Evolutionary conservation across 2,329 filamentous ascomycete genomes (phyloP), one percentile per base, ranked within the genome.

Genomic region (Penicillium sp.): DNA sequence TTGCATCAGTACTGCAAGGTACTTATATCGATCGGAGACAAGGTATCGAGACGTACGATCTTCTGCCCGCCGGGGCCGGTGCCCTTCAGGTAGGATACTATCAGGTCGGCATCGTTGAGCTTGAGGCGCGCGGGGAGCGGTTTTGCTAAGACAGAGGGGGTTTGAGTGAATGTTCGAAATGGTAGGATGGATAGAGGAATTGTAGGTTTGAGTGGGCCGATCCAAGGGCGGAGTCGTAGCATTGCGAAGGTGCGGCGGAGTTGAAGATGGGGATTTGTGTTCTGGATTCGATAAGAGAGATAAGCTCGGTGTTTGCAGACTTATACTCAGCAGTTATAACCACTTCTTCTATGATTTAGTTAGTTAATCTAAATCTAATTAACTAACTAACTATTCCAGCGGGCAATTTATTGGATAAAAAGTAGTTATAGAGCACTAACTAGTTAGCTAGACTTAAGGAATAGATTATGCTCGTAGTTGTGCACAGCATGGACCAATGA

Each of bases 61-160:
- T 96, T 96, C 66, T 98, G 93, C 0, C 93, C 93, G 20, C 93
- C 93, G 0, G 93, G 91, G 1, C 93, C 93, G 58, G 82, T 87
- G 59, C 93, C 93, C 66, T 93, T 95, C 50, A 98, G 77, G 70
- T 94, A 97, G 34, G 78, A 79, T 63, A 96, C 87, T 46, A 85
- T 82, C 56, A 97, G 82, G 42, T 96, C 89, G 14, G 77, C 73
- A 56, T 95, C 89, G 10, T 83, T 77, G 16, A 93, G 80, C 10
- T 82, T 79, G 11, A 86, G 84, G 3, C 89, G 82, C 5, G 89
- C 84, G 1, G 91, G 90, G 62, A 94, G 75, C 44, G 79, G 78
- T 63, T 85, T 86, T 14, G 68, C 66, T 32, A 52, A 40, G 16
- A 55, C 44, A 16, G 24, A 27, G 6, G 54, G 43, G 13, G 59